Base-by-base conservation (phyloP, 768 basidiomycete genomes). In the Lepiota brunneoincarnata region DNA sequence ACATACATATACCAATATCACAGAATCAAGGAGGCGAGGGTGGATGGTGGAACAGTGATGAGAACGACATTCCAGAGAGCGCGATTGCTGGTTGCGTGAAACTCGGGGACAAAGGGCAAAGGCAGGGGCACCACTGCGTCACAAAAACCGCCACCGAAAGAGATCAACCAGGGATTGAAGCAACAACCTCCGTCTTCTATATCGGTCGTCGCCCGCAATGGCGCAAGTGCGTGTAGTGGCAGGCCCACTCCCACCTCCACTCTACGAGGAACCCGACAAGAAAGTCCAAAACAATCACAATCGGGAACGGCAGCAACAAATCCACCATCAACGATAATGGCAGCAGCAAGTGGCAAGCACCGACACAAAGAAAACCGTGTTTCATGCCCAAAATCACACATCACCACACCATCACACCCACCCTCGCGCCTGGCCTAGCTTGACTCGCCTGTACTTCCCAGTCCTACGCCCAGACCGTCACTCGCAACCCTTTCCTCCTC, bases 381-480 rank as follows among this genome's bases (percentile, higher is more conserved):
- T 28, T 24, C 17, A 28, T 26, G 28, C 41, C 39, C 38, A 48
- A 36, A 17, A 37, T 15, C 24, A 21, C 24, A 12, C 38, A 26
- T 41, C 21, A 34, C 18, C 18, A 41, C 42, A 39, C 41, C 43
- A 52, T 52, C 42, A 12, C 42, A 26, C 42, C 41, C 42, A 43
- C 51, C 35, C 51, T 24, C 51, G 51, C 14, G 21, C 51, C 51
- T 52, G 43, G 51, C 51, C 51, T 52, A 52, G 38, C 51, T 52
- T 43, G 51, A 44, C 51, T 2, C 41, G 18, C 14, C 40, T 24
- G 21, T 26, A 20, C 20, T 44, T 43, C 41, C 24, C 36, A 36
- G 31, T 11, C 2, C 15, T 7, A 17, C 31, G 21, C 44, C 31
- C 18, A 36, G 28, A 21, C 52, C 42, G 10, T 20, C 47, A 21